Evolutionary conservation across 2,329 filamentous ascomycete species (phyloP).

Genomic region (Taxawa tesnikishii): DNA sequence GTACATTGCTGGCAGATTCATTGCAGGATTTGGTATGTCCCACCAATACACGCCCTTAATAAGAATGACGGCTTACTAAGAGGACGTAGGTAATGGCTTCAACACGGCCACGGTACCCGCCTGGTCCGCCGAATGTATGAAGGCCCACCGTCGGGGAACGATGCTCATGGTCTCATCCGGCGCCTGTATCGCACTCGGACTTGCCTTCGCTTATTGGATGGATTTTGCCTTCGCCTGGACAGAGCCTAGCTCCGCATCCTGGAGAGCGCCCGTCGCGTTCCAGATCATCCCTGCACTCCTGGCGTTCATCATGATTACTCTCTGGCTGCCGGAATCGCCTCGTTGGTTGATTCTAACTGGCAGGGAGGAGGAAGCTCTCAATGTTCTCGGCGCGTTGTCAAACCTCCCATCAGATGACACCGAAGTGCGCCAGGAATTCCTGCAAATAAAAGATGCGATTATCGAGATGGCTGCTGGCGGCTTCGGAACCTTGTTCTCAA

Average conservation of each 20-base stretch:
- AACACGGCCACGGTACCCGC: conserved; percentile 30
- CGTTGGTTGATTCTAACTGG: conserved; percentile 22
- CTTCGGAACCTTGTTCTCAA: conserved; percentile 18
- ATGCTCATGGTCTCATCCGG: conserved; percentile 36
- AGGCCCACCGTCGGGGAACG: conserved; percentile 32
- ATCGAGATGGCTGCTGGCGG: conserved; percentile 20
- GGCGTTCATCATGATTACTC: conserved; percentile 10
- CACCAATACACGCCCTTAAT: conserved; percentile 10
- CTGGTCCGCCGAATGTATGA: conserved; percentile 35
- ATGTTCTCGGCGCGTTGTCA: conserved; percentile 20
- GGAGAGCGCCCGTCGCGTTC: conserved; percentile 18
- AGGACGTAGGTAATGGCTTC: conserved; percentile 25
- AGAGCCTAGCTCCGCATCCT: conserved; percentile 16
- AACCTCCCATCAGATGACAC: conserved; percentile 23
- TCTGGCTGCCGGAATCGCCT: conserved; percentile 19
- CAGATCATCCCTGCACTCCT: conserved; percentile 17
- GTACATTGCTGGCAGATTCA: conserved; percentile 36
- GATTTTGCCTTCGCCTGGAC: conserved; percentile 18
- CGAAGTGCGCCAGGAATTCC: conserved; percentile 13
- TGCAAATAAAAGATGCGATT: conserved; percentile 23
- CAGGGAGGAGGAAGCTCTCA: conserved; percentile 20
- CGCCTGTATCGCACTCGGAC: conserved; percentile 31
- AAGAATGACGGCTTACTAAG: conserved; percentile 21
- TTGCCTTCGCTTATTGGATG: conserved; percentile 30
- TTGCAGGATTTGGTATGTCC: conserved; percentile 30